Evolutionary conservation across 1,284 basidiomycete species (phyloP).

Genomic region (Vanrija sp.): DNA sequence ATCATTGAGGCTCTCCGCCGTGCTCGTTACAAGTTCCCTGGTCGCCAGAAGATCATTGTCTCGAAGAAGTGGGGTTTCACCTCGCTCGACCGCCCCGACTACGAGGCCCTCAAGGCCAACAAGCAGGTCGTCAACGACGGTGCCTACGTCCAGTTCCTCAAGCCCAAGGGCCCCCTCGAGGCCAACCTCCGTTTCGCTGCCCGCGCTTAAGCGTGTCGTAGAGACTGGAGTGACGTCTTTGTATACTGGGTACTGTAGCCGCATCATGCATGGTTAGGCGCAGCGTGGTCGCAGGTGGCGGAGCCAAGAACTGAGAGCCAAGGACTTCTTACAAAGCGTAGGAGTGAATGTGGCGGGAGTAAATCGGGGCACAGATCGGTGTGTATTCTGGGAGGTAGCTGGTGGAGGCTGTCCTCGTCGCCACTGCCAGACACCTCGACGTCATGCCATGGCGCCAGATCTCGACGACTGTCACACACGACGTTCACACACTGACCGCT

Average conservation of each 20-base stretch:
- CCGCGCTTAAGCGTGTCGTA: constrained; percentile 54
- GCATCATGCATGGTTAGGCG: constrained; percentile 20
- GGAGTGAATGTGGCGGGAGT: too few relatives aligned
- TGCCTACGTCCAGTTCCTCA: constrained; percentile 70
- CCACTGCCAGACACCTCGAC: too few relatives aligned
- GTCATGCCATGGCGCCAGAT: too few relatives aligned
- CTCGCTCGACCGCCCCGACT: constrained; percentile 86
- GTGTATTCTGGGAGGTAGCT: too few relatives aligned
- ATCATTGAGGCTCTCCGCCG: constrained; percentile 96
- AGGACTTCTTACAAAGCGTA: too few relatives aligned
- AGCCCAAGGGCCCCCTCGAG: constrained; percentile 78
- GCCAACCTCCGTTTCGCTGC: constrained; percentile 78
- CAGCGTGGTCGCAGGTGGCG: too few relatives aligned
- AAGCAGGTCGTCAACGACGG: constrained; percentile 72
- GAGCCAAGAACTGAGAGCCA: too few relatives aligned
- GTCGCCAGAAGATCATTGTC: constrained; percentile 97
- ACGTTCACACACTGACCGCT: neutral
- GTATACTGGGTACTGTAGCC: constrained; percentile 7
- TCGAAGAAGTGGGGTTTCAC: constrained; percentile 99
- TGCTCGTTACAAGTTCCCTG: constrained; percentile 99
- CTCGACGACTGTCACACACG: too few relatives aligned
- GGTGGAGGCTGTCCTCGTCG: neutral
- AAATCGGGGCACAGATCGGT: too few relatives aligned
- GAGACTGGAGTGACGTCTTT: neutral
- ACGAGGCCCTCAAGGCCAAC: constrained; percentile 80